Evolutionary conservation across 495 filamentous ascomycete genomes (phyloP), one percentile per base, ranked within the genome.

Genomic region (Aspergillus diversus): DNA sequence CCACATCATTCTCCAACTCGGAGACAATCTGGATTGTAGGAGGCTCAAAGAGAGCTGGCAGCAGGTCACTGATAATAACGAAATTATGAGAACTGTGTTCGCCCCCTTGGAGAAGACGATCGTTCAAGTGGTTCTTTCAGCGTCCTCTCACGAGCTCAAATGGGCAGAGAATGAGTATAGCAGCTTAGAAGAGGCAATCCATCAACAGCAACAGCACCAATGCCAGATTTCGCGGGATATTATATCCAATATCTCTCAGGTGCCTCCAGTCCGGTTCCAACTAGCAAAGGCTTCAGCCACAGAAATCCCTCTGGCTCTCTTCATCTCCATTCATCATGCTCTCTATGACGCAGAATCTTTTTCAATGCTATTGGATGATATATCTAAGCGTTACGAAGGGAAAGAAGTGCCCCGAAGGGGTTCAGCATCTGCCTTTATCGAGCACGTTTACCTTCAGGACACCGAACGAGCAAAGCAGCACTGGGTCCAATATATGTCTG

Each of bases 311-410:
- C 34, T 68, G 4, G 63, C 69, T 35, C 54, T 77, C 0, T 61
- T 71, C 46, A 67, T 77, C n/a, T 63, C 69, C 9, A 69, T 77
- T 35, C 71, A 59, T 73, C 94, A 98, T 69, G 91, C 86, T 6
- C 75, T 97, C 0, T 98, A 97, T 67, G 94, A 98, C 76, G 93
- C 90, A 1, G 90, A 85, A 66, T 94, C 91, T 57, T 80, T 96
- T 33, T 71, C 81, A 0, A 75, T 93, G 32, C 70, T 97, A 0
- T 74, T 97, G 15, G 74, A 81, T 5, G 74, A 80, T 27, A 77
- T 93, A 34, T 75, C 75, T 15, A 59, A 63, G 6, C 70, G 71
- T 34, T 86, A 86, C 56, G 54, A 53, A 8, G 46, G 21, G 1
- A 27, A 63, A 9, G 8, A 51, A 13, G 55, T 60, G n/a, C 63